A percentile compares a stretch with the other conserved stretches of the same genome.
phyloP scores from a whole-genome alignment of 192 early-diverging fungal genomes.

The Coemansia sp. region DNA sequence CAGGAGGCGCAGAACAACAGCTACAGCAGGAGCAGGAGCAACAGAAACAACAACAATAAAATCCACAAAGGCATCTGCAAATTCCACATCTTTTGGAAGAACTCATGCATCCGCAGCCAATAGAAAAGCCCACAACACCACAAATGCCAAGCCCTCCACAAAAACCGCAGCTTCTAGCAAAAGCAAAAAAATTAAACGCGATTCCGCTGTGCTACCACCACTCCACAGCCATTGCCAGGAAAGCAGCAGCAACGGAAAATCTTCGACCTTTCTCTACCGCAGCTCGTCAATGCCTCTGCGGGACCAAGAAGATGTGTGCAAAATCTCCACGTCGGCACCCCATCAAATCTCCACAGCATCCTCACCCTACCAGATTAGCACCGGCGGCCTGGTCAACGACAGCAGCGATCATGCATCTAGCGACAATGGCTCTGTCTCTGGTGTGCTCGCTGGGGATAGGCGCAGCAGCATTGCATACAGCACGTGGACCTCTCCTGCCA shows the following conservation, averaged over 20 bases:
- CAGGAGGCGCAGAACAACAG: conserved; percentile 58
- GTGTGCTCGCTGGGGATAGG: background rate
- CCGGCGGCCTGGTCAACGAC: background rate
- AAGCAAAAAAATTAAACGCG: background rate
- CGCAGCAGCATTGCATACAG: background rate
- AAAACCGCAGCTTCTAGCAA: background rate
- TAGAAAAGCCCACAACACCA: background rate
- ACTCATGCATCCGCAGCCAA: background rate
- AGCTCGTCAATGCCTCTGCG: conserved; percentile 44
- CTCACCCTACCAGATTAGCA: conserved; percentile 3
- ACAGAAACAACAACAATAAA: too few species aligned
- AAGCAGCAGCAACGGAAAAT: background rate
- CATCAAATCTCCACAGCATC: background rate
- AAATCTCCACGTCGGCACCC: conserved; percentile 15
- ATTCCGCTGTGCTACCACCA: conserved; percentile 2
- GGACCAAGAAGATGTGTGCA: background rate
- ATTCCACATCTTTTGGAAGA: background rate
- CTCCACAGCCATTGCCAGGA: background rate
- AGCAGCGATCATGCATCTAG: background rate
- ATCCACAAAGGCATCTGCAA: background rate
- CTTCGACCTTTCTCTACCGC: conserved; percentile 7
- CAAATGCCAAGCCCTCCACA: conserved; percentile 4
- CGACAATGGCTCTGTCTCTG: conserved; percentile 1
- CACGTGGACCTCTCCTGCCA: background rate
- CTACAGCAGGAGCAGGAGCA: background rate